Evolutionary conservation across 352 stramenopile species (phyloP).

Genomic region (Pythium guiyangense): DNA sequence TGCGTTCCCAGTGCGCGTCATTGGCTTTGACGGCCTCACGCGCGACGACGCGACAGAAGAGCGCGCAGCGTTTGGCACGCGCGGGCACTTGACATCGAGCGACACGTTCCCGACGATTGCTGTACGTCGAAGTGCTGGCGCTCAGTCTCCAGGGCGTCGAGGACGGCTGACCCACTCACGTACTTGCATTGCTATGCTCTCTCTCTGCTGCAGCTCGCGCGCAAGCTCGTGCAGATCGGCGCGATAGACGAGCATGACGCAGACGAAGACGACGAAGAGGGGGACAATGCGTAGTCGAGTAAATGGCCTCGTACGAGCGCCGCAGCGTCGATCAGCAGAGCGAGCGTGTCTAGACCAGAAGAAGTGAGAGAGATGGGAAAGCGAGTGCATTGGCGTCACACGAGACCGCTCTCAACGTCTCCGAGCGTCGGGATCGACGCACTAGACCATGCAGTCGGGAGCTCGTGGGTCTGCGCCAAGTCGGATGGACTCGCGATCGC

Average conservation of each 20-base stretch:
- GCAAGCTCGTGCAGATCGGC: conserved; percentile 54
- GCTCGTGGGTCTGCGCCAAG: conserved; percentile 1
- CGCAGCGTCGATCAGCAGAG: not conserved
- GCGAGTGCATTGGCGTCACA: not conserved
- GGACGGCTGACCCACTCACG: not conserved
- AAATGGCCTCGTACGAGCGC: not conserved
- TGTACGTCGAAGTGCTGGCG: conserved; percentile 19
- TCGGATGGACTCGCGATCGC: not conserved
- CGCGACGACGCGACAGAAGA: conserved; percentile 62
- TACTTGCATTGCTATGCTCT: not conserved
- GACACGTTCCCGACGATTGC: conserved; percentile 61
- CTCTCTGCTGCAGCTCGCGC: conserved; percentile 37
- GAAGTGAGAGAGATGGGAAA: not conserved
- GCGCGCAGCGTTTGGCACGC: conserved; percentile 29
- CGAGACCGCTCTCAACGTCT: not conserved
- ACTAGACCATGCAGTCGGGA: conserved; percentile 11
- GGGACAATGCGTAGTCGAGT: conserved; percentile 3
- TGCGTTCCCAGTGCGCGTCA: conserved; percentile 83
- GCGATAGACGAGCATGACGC: conserved; percentile 40
- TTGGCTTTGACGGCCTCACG: conserved; percentile 93
- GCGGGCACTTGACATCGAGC: conserved; percentile 33
- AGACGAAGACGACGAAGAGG: conserved; percentile 25
- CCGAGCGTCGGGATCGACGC: conserved; percentile 9
- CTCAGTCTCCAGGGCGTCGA: not conserved
- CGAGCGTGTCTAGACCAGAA: not conserved